Percentiles rank a stretch among this genome's conserved stretches.
Conservation (phyloP, 208 protist species). For the Leishmania aethiopica region DNA sequence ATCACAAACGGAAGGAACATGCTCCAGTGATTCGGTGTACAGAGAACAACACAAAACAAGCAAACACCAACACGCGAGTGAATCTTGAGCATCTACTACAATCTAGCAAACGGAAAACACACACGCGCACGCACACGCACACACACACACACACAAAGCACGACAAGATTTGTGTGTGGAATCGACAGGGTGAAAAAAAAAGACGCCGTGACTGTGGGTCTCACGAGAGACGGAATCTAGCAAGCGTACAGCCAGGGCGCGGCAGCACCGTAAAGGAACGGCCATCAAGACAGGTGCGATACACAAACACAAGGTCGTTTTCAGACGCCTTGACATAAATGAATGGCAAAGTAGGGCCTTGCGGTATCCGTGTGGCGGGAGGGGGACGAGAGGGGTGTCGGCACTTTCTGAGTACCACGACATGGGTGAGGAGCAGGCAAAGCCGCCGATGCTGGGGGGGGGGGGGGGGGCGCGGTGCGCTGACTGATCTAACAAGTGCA, state of each 20-base stretch:
- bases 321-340: neutral
- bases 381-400: neutral
- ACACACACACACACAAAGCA: neutral
- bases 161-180: neutral
- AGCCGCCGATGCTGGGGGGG: neutral
- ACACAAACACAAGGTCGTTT: neutral
- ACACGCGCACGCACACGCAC: too few species aligned
- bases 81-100: conserved; percentile 1
- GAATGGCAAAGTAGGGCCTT: neutral
- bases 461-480: neutral
- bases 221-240: neutral
- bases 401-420: neutral
- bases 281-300: neutral
- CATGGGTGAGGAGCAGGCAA: neutral
- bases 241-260: neutral
- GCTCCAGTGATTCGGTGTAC: neutral
- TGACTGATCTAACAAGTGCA: neutral
- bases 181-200: neutral
- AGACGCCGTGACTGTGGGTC: neutral
- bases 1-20: neutral
- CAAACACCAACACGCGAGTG: neutral
- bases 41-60: neutral
- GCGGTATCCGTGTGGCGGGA: neutral
- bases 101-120: neutral
- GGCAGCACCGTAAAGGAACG: too few species aligned